phyloP scores from a whole-genome alignment of 768 basidiomycete species.

The Podaxis pistillaris region DNA sequence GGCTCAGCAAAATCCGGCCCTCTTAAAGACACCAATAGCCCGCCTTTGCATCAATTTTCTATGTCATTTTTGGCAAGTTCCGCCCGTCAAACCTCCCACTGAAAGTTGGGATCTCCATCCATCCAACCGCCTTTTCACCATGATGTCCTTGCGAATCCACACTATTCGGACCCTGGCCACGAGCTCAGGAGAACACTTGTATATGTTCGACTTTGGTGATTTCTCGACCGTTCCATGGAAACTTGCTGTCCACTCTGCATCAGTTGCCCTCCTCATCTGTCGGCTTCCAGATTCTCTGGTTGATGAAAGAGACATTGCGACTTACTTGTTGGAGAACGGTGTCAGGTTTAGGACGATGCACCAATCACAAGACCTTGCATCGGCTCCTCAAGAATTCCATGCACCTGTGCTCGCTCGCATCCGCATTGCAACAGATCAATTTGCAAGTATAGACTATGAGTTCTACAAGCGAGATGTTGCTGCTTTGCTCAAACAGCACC shows the following conservation, averaged over 20 bases:
- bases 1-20: not conserved
- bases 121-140: not conserved
- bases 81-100: not conserved
- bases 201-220: not conserved
- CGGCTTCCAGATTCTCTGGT: not conserved
- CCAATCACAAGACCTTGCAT: not conserved
- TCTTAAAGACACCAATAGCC: not conserved
- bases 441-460: not conserved
- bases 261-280: not conserved
- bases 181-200: not conserved
- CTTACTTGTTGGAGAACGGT: not conserved
- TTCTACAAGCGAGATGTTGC: not conserved
- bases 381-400: not conserved
- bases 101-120: not conserved
- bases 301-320: not conserved
- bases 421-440: not conserved
- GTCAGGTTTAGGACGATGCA: not conserved
- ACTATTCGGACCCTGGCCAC: not conserved
- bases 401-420: not conserved
- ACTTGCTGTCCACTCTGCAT: not conserved
- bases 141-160: not conserved
- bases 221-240: not conserved
- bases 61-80: not conserved
- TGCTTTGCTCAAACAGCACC: not conserved
- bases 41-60: not conserved